A percentile compares a stretch with the other conserved stretches of the same genome.
Conservation (phyloP, 306 rosid species). For the Rosa persica region DNA sequence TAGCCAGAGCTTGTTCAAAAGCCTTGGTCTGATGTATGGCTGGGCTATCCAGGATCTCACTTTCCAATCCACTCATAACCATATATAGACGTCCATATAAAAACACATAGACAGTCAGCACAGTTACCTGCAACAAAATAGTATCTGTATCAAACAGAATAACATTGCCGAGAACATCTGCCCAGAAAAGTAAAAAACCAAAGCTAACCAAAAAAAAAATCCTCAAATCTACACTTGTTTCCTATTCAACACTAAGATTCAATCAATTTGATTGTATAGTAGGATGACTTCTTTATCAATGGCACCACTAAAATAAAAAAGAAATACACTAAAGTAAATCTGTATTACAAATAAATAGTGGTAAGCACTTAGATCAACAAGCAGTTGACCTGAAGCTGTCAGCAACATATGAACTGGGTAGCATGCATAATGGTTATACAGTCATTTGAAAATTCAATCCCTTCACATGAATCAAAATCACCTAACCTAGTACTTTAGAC, state of each 20-base stretch:
- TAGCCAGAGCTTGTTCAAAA: constrained; percentile 90
- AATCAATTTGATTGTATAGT: neutral
- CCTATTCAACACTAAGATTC: neutral
- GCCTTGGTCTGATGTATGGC: constrained; percentile 60
- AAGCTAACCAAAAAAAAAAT: neutral
- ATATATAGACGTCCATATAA: constrained; percentile 86
- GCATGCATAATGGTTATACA: neutral
- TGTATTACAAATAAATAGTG: neutral
- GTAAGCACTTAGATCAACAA: neutral
- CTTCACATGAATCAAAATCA: neutral
- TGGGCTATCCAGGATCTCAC: constrained; percentile 62
- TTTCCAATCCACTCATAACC: constrained; percentile 96
- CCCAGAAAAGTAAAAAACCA: neutral
- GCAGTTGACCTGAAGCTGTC: constrained; percentile 1
- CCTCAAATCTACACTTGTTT: neutral
- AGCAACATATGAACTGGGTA: neutral
- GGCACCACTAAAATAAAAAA: neutral
- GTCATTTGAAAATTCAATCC: neutral
- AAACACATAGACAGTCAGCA: constrained; percentile 77
- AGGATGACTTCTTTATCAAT: neutral
- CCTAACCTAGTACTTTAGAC: neutral
- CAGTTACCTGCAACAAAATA: constrained; percentile 66
- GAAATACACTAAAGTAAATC: neutral
- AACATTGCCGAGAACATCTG: neutral
- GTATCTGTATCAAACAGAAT: constrained; percentile 18